Evolutionary conservation across 768 basidiomycete genomes (phyloP), one percentile per base, ranked within the genome.

Genomic region (Lactarius hatsudake): DNA sequence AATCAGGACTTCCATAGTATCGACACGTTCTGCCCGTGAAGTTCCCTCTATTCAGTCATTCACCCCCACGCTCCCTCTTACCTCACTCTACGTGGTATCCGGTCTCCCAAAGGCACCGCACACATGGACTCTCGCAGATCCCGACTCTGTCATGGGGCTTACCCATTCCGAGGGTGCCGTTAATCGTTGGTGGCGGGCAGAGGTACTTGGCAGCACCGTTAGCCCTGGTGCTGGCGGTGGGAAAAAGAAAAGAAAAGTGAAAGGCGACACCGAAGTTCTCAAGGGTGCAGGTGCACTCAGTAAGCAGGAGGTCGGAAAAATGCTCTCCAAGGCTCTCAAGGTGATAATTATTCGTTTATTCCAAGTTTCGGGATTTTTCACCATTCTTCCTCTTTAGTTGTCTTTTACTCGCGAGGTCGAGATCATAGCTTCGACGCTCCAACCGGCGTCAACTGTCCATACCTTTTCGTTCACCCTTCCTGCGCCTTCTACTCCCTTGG

Each of bases 391-490:
- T 32, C 58, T 4, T 17, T 71, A 95, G 93, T 87, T 96, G 55
- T 93, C 93, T 9, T 95, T 96, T 76, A 87, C 92, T 42, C 90
- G 91, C 62, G 94, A 96, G 76, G 91, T 96, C 53, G 94, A 96
- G 75, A 89, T 98, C 64, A 91, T 98, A 74, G 93, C 94, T 17
- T 94, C 94, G n/a, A 93, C 94, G 0, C 84, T 96, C 12, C 93
- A 96, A 72, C 96, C 96, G 8, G 90, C 95, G 1, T 93, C 92
- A 7, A 97, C 94, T 18, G 88, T 94, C 55, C 94, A 97, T 75
- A 90, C 87, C 0, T 98, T 97, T 78, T 91, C 91, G 4, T 98
- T 98, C 74, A 88, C 85, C 9, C 83, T 94, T 58, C 89, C 92
- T 58, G 86, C 90, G 5, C 86, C 90, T 13, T 85, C 82, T 51